Evolutionary conservation across 495 filamentous ascomycete genomes (phyloP).

Genomic region (Tuber aestivum): DNA sequence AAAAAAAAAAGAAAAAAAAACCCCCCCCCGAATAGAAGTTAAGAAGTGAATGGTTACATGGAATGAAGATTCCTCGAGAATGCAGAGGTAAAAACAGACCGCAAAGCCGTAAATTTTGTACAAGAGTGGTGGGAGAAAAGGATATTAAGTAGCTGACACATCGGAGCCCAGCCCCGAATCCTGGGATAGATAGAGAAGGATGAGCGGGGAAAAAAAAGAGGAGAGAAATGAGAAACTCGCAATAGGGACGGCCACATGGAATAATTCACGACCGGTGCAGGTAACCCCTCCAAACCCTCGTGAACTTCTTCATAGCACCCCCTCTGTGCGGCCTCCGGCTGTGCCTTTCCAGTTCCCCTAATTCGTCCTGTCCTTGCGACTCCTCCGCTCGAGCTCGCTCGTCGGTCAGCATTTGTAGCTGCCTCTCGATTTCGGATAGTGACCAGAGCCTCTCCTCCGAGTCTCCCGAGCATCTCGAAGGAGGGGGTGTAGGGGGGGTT

Average conservation of each 20-base stretch:
- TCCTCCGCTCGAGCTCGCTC: constrained; percentile 13
- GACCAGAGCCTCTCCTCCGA: constrained; percentile 30
- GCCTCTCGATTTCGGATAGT: constrained; percentile 32
- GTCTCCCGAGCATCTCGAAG: constrained; percentile 25
- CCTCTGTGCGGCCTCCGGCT: background rate
- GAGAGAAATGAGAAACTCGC: background rate
- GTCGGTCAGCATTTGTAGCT: constrained; percentile 25
- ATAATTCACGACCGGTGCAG: background rate
- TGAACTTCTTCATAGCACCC: background rate
- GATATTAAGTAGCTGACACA: background rate
- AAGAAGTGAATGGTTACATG: constrained; percentile 1
- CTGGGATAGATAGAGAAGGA: background rate
- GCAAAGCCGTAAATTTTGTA: background rate
- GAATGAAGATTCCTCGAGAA: background rate
- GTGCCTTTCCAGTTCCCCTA: background rate
- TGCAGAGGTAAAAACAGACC: background rate
- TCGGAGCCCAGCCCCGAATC: background rate
- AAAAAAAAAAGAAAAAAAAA: background rate
- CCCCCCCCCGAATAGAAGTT: background rate
- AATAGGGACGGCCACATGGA: background rate
- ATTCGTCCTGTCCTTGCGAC: background rate
- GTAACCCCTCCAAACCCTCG: background rate
- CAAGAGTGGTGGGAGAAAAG: background rate
- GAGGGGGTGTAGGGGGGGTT: constrained; percentile 21
- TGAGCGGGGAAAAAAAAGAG: background rate